Evolutionary conservation across 345 rosid genomes (phyloP).

Genomic region (Tarenaya hassleriana): DNA sequence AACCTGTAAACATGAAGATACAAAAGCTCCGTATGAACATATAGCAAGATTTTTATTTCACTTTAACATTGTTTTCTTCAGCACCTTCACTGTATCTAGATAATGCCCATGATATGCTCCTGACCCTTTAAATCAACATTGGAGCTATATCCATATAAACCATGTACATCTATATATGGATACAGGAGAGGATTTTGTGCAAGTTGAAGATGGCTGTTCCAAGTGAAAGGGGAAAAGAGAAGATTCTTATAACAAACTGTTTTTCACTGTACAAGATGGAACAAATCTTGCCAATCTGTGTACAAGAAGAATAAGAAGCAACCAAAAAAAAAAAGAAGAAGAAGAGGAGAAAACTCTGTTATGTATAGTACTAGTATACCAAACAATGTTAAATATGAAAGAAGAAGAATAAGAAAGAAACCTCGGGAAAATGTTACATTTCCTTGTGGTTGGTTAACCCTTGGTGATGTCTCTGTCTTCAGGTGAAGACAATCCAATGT

Average conservation of each 20-base stretch:
- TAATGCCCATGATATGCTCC: no score
- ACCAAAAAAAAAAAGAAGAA: conserved; percentile 16
- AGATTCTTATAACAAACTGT: conserved; percentile 8
- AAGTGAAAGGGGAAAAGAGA: conserved; percentile 17
- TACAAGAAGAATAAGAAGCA: conserved; percentile 31
- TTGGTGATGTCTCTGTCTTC: conserved; percentile 12
- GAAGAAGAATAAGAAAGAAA: conserved; percentile 1
- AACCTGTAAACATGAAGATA: no score
- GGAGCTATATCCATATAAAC: no score
- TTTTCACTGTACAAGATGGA: conserved; percentile 19
- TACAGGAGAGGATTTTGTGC: conserved; percentile 6
- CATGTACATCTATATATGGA: not conserved
- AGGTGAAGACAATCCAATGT: conserved; percentile 31
- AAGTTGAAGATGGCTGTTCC: conserved; percentile 7
- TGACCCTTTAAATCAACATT: no score
- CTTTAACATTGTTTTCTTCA: no score
- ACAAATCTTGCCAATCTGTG: conserved; percentile 28
- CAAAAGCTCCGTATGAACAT: no score
- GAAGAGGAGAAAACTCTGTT: conserved; percentile 15
- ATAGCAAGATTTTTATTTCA: no score
- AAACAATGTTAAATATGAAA: conserved; percentile 11
- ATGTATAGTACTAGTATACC: no score
- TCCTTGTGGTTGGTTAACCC: conserved; percentile 4
- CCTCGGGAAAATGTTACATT: conserved; percentile 23
- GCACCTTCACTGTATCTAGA: no score